Percentiles rank a stretch among this genome's conserved stretches.
phyloP scores from a whole-genome alignment of 768 basidiomycete genomes.

The Kwoniella sp. region DNA sequence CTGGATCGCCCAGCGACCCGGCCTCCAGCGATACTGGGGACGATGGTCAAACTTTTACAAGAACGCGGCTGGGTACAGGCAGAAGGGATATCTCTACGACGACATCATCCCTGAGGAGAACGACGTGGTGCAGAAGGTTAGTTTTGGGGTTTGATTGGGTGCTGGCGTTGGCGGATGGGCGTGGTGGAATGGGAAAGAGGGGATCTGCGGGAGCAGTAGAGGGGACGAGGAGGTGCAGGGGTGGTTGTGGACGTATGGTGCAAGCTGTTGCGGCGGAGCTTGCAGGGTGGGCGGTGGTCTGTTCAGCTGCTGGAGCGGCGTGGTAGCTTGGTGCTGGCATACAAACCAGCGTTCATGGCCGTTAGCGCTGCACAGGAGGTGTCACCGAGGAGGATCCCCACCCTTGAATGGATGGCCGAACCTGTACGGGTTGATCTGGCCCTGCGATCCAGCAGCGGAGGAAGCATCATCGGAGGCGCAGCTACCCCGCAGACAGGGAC shows the following conservation, averaged over 20 bases:
- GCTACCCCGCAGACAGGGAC: background rate
- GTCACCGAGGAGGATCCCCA: too few relatives aligned
- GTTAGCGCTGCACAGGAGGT: too few relatives aligned
- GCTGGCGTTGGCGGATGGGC: background rate
- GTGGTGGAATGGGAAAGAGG: background rate
- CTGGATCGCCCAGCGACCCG: conserved; percentile 61
- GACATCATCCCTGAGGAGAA: conserved; percentile 61
- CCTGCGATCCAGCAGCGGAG: background rate
- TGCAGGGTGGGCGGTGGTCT: too few relatives aligned
- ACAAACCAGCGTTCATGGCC: too few relatives aligned
- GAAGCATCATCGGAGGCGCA: background rate
- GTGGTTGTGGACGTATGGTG: too few relatives aligned
- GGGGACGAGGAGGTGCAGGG: too few relatives aligned
- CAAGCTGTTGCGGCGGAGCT: too few relatives aligned
- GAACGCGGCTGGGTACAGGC: conserved; percentile 72
- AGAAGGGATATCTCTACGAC: conserved; percentile 86
- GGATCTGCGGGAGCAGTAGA: background rate
- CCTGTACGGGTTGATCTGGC: too few relatives aligned
- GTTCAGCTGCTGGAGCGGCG: too few relatives aligned
- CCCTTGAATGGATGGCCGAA: too few relatives aligned
- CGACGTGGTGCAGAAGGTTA: conserved; percentile 46
- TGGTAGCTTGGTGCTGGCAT: too few relatives aligned
- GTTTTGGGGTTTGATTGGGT: background rate
- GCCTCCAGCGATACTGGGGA: conserved; percentile 64
- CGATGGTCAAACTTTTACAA: conserved; percentile 82